phyloP scores from a whole-genome alignment of 2,329 filamentous ascomycete genomes.

The Fusarium chaquense region DNA sequence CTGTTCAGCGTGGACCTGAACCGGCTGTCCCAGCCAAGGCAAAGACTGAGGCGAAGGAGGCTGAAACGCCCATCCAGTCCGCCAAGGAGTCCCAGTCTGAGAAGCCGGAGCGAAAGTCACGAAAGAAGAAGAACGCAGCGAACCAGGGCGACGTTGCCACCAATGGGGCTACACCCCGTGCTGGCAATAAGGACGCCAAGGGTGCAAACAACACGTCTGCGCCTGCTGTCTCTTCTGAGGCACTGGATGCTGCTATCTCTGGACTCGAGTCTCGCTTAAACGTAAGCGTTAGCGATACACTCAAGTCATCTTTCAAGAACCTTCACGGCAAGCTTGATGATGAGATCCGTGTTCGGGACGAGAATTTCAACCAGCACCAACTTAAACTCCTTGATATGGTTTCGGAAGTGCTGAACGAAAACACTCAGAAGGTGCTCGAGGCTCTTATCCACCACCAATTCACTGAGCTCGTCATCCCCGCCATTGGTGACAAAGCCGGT shows the following conservation, averaged over 20 bases:
- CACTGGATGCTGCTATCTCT: constrained; percentile 66
- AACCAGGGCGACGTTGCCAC: constrained; percentile 59
- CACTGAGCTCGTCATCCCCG: constrained; percentile 79
- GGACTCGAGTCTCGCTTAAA: constrained; percentile 66
- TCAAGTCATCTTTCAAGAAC: constrained; percentile 70
- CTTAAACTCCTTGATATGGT: constrained; percentile 68
- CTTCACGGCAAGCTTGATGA: constrained; percentile 73
- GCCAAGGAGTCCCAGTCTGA: constrained; percentile 60
- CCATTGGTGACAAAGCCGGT: constrained; percentile 75
- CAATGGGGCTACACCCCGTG: constrained; percentile 56
- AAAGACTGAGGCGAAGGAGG: constrained; percentile 62
- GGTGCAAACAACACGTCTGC: constrained; percentile 40
- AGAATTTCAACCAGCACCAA: constrained; percentile 65
- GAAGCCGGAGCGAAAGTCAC: constrained; percentile 70
- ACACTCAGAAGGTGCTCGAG: constrained; percentile 77
- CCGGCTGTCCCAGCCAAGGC: constrained; percentile 53
- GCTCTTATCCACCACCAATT: constrained; percentile 83
- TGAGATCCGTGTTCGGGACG: constrained; percentile 68
- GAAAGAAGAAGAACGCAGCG: constrained; percentile 74
- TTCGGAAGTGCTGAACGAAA: constrained; percentile 70
- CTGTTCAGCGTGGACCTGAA: constrained; percentile 51
- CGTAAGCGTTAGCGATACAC: constrained; percentile 60
- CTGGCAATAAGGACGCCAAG: constrained; percentile 54
- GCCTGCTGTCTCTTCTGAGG: constrained; percentile 57
- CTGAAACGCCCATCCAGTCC: constrained; percentile 57